A percentile compares a stretch with the other conserved stretches of the same genome.
Evolutionary conservation across 148 eudicot species (phyloP).

Genomic region (Limonium bicolor): DNA sequence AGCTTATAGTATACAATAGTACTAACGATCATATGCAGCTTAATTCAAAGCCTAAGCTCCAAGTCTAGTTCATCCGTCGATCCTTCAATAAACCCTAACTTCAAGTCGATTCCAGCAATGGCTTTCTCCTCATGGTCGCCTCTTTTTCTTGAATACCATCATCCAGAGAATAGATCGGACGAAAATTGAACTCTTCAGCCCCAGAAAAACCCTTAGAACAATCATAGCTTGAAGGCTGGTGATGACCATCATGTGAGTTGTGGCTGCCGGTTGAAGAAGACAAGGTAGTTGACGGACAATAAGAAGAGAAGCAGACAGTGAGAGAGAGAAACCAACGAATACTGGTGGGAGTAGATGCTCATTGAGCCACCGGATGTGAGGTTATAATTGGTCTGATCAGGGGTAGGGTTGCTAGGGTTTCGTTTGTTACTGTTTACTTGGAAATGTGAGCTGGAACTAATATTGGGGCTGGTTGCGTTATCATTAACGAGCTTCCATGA

Average conservation of each 20-base stretch:
- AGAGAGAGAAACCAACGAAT: conserved; percentile 23
- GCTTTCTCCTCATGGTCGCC: conserved; percentile 19
- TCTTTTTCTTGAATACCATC: background rate
- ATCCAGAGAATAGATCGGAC: conserved; percentile 4
- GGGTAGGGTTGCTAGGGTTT: background rate
- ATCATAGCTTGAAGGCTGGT: background rate
- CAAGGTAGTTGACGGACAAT: conserved; percentile 5
- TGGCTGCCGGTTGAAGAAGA: too few relatives aligned
- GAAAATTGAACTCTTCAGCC: conserved; percentile 3
- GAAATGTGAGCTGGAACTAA: conserved; percentile 32
- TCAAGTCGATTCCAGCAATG: conserved; percentile 27
- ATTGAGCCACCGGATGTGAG: conserved; percentile 9
- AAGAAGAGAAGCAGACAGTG: conserved; percentile 17
- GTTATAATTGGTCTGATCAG: background rate
- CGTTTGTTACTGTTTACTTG: too few relatives aligned
- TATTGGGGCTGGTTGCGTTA: conserved; percentile 13
- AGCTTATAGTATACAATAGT: too few relatives aligned
- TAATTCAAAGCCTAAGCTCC: conserved; percentile 66
- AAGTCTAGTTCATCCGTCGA: conserved; percentile 60
- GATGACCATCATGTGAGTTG: background rate
- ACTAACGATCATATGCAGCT: too few relatives aligned
- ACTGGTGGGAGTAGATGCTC: conserved; percentile 18
- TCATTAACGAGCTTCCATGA: conserved; percentile 6
- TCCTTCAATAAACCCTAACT: conserved; percentile 26
- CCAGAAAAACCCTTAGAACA: conserved; percentile 1